Evolutionary conservation across 495 filamentous ascomycete genomes (phyloP).

Genomic region (Lineolata rhizophorae): DNA sequence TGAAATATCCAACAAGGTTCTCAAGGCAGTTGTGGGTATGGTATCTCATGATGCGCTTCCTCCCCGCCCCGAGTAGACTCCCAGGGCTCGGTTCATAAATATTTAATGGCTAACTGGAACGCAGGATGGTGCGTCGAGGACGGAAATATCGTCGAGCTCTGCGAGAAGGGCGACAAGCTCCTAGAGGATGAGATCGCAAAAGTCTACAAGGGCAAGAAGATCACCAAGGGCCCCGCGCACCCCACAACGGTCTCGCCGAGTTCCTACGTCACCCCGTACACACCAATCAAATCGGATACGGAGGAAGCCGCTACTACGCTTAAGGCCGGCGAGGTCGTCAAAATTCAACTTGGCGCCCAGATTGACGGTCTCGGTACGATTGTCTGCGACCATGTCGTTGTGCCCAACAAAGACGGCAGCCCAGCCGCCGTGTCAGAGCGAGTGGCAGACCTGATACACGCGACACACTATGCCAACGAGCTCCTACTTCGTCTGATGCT

Average conservation of each 20-base stretch:
- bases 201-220: slow-evolving; percentile 97
- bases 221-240: slow-evolving; percentile 77
- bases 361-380: slow-evolving; percentile 96
- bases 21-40: slow-evolving; percentile 57
- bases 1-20: slow-evolving; percentile 80
- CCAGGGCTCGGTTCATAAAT: too few relatives aligned
- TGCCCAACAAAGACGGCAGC: slow-evolving; percentile 34
- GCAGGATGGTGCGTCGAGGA: slow-evolving; percentile 61
- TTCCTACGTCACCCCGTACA: slow-evolving; percentile 92
- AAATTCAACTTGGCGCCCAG: slow-evolving; percentile 94
- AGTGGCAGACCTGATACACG: slow-evolving; percentile 68
- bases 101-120: neutral
- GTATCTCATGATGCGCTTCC: neutral
- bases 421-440: slow-evolving; percentile 46
- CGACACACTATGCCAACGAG: slow-evolving; percentile 90
- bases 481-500: slow-evolving; percentile 76
- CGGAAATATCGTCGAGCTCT: slow-evolving; percentile 77
- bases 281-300: slow-evolving; percentile 63
- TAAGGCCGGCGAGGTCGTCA: slow-evolving; percentile 67
- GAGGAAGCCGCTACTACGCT: slow-evolving; percentile 60
- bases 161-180: slow-evolving; percentile 85
- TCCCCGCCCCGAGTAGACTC: too few relatives aligned
- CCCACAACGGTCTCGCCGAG: slow-evolving; percentile 89
- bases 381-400: slow-evolving; percentile 77
- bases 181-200: slow-evolving; percentile 83